Percentiles rank a stretch among this genome's conserved stretches.
These are phyloP conservation scores for Dalechampia spathulata DNA, from an alignment of 441 rosid genomes.

Conservation along the genomic window DNA sequence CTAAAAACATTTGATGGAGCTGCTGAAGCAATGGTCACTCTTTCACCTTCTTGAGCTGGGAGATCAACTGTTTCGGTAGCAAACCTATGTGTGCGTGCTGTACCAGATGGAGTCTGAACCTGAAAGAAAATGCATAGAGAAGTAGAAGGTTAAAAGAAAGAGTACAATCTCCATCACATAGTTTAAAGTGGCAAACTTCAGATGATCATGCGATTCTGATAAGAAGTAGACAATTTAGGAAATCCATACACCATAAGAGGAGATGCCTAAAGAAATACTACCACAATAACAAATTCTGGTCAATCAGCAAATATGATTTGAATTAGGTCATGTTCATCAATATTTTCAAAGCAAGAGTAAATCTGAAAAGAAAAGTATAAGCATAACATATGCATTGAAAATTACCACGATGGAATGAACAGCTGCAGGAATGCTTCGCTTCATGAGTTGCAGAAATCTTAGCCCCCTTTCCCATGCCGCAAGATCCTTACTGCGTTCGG, in stretches of 20 bases:
- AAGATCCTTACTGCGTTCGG: conserved; percentile 99
- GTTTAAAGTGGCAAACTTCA: neutral
- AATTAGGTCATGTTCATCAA: neutral
- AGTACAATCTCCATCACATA: neutral
- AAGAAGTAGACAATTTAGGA: neutral
- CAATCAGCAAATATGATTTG: neutral
- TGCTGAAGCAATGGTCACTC: conserved; percentile 81
- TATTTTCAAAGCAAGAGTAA: neutral
- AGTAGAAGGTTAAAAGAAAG: neutral
- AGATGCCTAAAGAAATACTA: neutral
- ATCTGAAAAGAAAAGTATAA: neutral
- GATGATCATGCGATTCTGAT: neutral
- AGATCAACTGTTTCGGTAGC: conserved; percentile 88
- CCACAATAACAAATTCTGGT: neutral
- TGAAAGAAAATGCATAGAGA: conserved; percentile 19
- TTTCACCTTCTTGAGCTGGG: conserved; percentile 91
- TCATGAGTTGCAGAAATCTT: conserved; percentile 61
- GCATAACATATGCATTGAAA: neutral
- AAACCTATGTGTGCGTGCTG: conserved; percentile 81
- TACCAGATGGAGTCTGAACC: conserved; percentile 87
- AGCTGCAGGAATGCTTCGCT: conserved; percentile 63
- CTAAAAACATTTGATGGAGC: conserved; percentile 71
- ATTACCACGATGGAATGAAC: conserved; percentile 92
- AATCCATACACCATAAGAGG: neutral
- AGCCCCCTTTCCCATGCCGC: conserved; percentile 92